Evolutionary conservation across 1,284 basidiomycete species (phyloP).

Genomic region (Ceratobasidium theobromae): DNA sequence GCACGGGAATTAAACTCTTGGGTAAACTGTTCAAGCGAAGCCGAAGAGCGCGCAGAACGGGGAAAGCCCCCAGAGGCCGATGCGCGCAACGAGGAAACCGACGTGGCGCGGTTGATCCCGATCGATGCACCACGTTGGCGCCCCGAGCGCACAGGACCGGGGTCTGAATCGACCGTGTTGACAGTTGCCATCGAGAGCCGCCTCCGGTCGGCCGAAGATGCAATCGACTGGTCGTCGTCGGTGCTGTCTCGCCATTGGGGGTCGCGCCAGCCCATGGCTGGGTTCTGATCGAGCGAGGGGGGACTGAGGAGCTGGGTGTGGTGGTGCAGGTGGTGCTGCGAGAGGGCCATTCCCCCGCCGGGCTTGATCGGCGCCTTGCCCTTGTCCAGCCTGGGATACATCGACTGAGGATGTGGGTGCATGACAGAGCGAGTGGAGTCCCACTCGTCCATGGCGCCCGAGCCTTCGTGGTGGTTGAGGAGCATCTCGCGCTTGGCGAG

Average conservation of each 20-base stretch:
- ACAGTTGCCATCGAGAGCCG: conserved; percentile 74
- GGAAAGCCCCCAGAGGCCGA: conserved; percentile 65
- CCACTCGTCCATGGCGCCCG: not conserved
- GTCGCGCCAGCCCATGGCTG: conserved; percentile 52
- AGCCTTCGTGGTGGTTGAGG: not conserved
- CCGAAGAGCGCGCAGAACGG: conserved; percentile 72
- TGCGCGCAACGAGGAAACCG: conserved; percentile 68
- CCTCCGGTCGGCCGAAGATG: conserved; percentile 78
- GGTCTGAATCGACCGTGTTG: conserved; percentile 78
- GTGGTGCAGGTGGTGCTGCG: conserved; percentile 10
- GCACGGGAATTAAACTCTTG: conserved; percentile 57
- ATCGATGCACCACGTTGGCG: conserved; percentile 35
- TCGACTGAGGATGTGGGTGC: not conserved
- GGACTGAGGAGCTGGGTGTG: conserved; percentile 30
- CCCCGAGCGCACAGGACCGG: conserved; percentile 62
- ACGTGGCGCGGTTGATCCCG: conserved; percentile 66
- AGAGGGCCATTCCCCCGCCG: not conserved
- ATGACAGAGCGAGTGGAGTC: conserved; percentile 5
- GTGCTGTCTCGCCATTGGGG: conserved; percentile 78
- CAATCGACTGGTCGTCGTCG: conserved; percentile 89
- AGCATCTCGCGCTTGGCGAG: conserved; percentile 25
- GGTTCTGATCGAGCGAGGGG: conserved; percentile 15
- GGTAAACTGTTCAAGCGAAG: conserved; percentile 62
- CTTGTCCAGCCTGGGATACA: conserved; percentile 40
- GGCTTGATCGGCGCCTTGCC: conserved; percentile 42